Base-by-base conservation (phyloP, 2,329 filamentous ascomycete species). In the Aspergillus puulaauensis region DNA sequence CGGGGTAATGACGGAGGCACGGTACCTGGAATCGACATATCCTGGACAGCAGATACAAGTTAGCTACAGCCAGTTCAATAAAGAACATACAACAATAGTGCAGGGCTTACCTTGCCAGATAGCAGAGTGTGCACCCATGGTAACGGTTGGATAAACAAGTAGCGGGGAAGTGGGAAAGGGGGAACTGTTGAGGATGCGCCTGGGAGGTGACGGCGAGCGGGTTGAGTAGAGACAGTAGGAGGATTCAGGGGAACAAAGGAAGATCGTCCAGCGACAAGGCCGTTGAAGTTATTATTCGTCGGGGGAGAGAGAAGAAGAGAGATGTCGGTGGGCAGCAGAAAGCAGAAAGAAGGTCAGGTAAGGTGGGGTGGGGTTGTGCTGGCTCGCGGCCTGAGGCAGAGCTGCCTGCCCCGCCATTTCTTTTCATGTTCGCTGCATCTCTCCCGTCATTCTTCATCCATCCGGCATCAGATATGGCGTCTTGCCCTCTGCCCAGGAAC, bases 1-100 rank as follows among this genome's bases (percentile, higher is more conserved):
- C 47, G 54, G 54, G 57, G 54, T 52, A 61, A 47, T 44, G 39
- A 56, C 27, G 57, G 50, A 51, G 52, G 37, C 23, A 63, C 55
- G 70, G 67, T 83, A 86, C 84, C 84, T 86, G 62, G 79, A 76
- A 74, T 86, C 84, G 74, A 86, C 80, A 73, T 87, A 87, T 75
- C 80, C 84, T 85, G 64, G 37, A 45, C 44, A 40, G 15, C 3
- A 45, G 17, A 37, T 14, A 41, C 23, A 24, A 15, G 39, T 50
- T 19, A 57, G 43, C 8, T 19, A 35, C 5, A 31, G n/a, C 19
- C 6, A 43, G 9, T 52, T 33, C 52, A 39, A 50, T 7, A 39
- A 23, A 24, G 48, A 17, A n/a, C 15, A 23, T 24, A 11, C n/a
- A 6, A 27, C 27, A 15, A 31, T 17, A 4, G 45, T 12, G 31